Evolutionary conservation across 176 grass and related monocot species (phyloP), one percentile per base, ranked within the genome.

Genomic region (Oryza glaberrima): DNA sequence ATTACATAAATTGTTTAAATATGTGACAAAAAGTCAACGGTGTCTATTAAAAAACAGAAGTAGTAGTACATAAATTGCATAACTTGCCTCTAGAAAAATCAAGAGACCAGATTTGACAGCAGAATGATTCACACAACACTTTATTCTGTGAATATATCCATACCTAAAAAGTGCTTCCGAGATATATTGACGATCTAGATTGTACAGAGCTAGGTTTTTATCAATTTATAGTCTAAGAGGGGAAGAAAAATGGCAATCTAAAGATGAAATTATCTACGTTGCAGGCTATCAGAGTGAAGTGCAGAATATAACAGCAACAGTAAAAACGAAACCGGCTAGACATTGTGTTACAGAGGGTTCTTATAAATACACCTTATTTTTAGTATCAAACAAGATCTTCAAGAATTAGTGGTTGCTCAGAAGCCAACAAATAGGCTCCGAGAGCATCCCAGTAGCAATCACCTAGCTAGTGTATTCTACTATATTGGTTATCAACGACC

Each of bases 401-500:
- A 58, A 46, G 45, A 76, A 34, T 82, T 45, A 76, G 82, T 77
- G 49, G 64, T 76, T 82, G 72, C 86, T 77, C 79, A 71, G 41
- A 77, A 71, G 72, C 47, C 70, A 82, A 32, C 30, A 32, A 32
- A 82, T 70, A 60, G 64, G 65, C 78, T 54, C n/a, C 43, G 58
- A 82, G 49, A 36, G 75, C 65, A 87, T 38, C 11, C 22, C 22
- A 63, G 23, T 14, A 73, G 23, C 6, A 40, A 77, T 46, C 49
- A 83, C 35, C 70, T 83, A 56, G 4, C 52, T 56, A 56, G 15
- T 56, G 52, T 56, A 6, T 74, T 19, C 41, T 63, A 70, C 17
- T 70, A 83, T 48, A 41, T 77, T 46, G 69, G 79, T 60, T 75
- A 82, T 80, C 69, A 82, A 47, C 65, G 41, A 34, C n/a, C 23